Evolutionary conservation across 441 rosid species (phyloP).

Genomic region (Daphne laureola): DNA sequence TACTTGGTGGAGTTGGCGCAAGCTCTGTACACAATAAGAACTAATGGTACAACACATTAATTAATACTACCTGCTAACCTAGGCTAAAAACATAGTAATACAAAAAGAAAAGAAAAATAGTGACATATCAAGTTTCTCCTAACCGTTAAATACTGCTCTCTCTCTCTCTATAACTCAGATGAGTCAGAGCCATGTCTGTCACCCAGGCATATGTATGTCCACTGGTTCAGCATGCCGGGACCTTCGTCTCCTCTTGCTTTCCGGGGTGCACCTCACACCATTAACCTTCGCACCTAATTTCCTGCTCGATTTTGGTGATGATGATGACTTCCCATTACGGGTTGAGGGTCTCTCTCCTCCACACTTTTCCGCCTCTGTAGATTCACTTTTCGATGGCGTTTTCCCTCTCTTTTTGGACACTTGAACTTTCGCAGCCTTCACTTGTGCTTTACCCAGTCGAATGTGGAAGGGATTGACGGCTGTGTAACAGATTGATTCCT

Average conservation of each 20-base stretch:
- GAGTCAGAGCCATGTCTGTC: conserved; percentile 9
- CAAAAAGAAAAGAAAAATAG: background rate
- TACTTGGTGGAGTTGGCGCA: no score
- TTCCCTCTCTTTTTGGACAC: conserved; percentile 48
- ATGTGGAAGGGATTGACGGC: conserved; percentile 61
- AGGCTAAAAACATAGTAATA: no score
- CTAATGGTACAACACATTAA: conserved; percentile 9
- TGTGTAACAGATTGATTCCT: conserved; percentile 48
- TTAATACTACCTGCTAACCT: conserved; percentile 10
- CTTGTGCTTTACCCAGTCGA: conserved; percentile 31
- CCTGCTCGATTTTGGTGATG: conserved; percentile 24
- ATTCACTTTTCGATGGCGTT: conserved; percentile 38
- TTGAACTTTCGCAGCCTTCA: conserved; percentile 17
- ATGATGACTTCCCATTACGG: conserved; percentile 14
- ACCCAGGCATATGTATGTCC: conserved; percentile 28
- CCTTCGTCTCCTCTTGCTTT: conserved; percentile 60
- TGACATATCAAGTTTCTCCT: conserved; percentile 14
- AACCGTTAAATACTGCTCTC: conserved; percentile 1
- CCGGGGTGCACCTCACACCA: conserved; percentile 50
- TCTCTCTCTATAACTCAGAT: background rate
- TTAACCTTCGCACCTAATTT: conserved; percentile 39
- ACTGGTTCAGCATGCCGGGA: conserved; percentile 35
- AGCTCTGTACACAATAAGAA: conserved; percentile 6
- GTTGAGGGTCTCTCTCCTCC: conserved; percentile 11
- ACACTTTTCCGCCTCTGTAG: conserved; percentile 11